Base-by-base conservation (phyloP, 768 basidiomycete genomes). In the Exsudoporus frostii region DNA sequence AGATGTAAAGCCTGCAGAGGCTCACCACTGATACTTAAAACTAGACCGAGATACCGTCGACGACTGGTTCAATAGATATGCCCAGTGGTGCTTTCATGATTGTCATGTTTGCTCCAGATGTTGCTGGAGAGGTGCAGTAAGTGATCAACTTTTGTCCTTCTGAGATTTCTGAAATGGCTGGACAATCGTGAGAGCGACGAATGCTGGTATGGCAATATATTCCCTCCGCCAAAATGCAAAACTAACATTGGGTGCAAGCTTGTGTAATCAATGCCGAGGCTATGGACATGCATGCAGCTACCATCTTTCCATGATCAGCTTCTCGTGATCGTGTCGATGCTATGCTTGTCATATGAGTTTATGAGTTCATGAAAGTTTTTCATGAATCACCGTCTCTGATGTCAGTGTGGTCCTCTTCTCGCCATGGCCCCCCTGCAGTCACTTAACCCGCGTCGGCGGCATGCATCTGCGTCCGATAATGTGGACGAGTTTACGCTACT, bases 1-100 rank as follows among this genome's bases (percentile, higher is more conserved):
- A 69, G 90, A 93, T 70, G 73, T 86, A 60, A 85, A 85, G 59
- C 82, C 83, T 68, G 78, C 73, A 43, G 86, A 81, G 55, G 79
- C 70, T 50, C 86, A 89, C 72, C 76, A 77, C 61, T 77, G 48
- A 71, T 67, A 45, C 60, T 49, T 43, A 42, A 50, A 36, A 55
- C 17, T 53, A 52, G 59, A 61, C 25, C 52, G 19, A 48, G 42
- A 54, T 40, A 33, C 33, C 39, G 13, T 56, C 33, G 11, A 51
- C 33, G 3, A 39, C 22, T 19, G 19, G 42, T 36, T 45, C 53
- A 56, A 66, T 66, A 66, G 64, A 65, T 37, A 22, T 42, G 29
- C 13, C 20, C 17, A 1, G 32, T 22, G 30, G 48, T 32, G 25
- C 13, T 43, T 54, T 46, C 32, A 24, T 42, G 27, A 38, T 44